A percentile compares a stretch with the other conserved stretches of the same genome.
Evolutionary conservation across 1,139 yeast species (phyloP).

Genomic region (Candida sp.): DNA sequence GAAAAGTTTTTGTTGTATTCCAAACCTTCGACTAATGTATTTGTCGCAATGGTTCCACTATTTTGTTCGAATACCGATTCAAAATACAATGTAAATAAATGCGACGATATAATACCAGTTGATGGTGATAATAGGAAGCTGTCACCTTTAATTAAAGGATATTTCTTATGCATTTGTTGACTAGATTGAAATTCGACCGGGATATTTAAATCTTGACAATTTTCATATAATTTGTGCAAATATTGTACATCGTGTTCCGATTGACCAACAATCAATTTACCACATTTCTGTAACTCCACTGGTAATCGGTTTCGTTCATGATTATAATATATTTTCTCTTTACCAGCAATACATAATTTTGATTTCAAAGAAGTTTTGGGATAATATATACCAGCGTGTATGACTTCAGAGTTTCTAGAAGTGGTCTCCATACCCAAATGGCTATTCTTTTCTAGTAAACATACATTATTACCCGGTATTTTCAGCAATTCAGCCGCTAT

Average conservation of each 20-base stretch:
- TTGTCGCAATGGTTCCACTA: constrained; percentile 65
- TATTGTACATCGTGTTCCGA: constrained; percentile 58
- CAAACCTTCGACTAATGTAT: constrained; percentile 53
- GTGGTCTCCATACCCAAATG: constrained; percentile 77
- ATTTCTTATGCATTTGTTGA: constrained; percentile 38
- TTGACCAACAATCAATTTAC: constrained; percentile 91
- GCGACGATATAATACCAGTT: constrained; percentile 84
- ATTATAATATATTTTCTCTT: constrained; percentile 55
- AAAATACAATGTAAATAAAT: constrained; percentile 62
- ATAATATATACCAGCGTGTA: constrained; percentile 87
- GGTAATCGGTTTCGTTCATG: constrained; percentile 40
- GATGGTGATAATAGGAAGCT: constrained; percentile 40
- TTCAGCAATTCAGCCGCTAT: constrained; percentile 67
- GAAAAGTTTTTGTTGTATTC: constrained; percentile 15
- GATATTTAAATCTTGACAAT: constrained; percentile 51
- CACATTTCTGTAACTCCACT: constrained; percentile 62
- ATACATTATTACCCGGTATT: constrained; percentile 42
- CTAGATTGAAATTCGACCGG: constrained; percentile 57
- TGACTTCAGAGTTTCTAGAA: constrained; percentile 85
- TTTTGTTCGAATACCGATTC: constrained; percentile 48
- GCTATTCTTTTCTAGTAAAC: constrained; percentile 66
- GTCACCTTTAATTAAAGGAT: constrained; percentile 66
- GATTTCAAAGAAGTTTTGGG: constrained; percentile 69
- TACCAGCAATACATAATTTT: constrained; percentile 71
- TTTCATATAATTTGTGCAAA: constrained; percentile 49